Evolutionary conservation across 2,329 filamentous ascomycete genomes (phyloP).

Genomic region (Cryphonectria carpinicola): DNA sequence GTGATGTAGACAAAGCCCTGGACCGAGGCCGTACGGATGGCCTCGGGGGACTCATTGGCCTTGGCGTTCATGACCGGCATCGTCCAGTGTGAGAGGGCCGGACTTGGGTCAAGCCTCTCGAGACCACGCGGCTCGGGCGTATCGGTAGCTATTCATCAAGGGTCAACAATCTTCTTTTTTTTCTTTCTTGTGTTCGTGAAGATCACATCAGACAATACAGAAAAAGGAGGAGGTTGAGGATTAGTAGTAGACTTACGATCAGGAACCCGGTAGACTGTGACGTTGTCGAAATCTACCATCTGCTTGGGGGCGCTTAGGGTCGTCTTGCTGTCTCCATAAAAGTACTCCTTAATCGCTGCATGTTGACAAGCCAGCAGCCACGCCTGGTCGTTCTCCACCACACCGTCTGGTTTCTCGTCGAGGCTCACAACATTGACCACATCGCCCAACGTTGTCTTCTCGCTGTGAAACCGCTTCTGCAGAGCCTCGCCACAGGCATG

Average conservation of each 20-base stretch:
- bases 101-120: conserved; percentile 66
- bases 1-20: conserved; percentile 94
- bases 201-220: not conserved
- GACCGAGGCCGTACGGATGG: conserved; percentile 78
- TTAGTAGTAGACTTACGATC: conserved; percentile 52
- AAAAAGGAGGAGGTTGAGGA: conserved; percentile 15
- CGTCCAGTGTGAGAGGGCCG: conserved; percentile 77
- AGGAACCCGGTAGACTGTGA: conserved; percentile 73
- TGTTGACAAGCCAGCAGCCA: conserved; percentile 78
- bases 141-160: conserved; percentile 32
- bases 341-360: conserved; percentile 85
- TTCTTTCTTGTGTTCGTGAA: too few relatives aligned
- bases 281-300: conserved; percentile 74
- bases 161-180: conserved; percentile 10
- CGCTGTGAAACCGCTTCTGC: conserved; percentile 65
- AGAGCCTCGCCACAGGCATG: conserved; percentile 77
- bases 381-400: conserved; percentile 72
- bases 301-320: conserved; percentile 88
- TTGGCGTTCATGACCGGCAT: conserved; percentile 83
- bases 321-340: conserved; percentile 80
- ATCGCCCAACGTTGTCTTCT: conserved; percentile 64
- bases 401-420: conserved; percentile 78
- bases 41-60: conserved; percentile 68
- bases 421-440: conserved; percentile 75
- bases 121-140: conserved; percentile 49